Evolutionary conservation across 768 basidiomycete species (phyloP).

Genomic region (Kwoniella sp.): DNA sequence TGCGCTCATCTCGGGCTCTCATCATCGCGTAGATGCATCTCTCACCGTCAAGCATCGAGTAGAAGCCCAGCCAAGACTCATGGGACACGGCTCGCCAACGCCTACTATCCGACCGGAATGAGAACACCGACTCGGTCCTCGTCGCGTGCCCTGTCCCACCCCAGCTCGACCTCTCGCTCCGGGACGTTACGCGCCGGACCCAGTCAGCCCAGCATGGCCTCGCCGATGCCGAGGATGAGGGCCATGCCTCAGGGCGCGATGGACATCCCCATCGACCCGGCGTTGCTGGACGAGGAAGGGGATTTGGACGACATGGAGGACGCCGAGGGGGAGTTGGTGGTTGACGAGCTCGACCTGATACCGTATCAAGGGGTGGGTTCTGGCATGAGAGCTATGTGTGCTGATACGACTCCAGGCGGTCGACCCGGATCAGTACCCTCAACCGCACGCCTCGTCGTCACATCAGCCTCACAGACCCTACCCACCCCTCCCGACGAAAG

Average conservation of each 20-base stretch:
- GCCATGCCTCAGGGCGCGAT: neutral
- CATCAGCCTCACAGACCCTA: neutral
- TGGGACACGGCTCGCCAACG: too few relatives aligned
- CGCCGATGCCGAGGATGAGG: neutral
- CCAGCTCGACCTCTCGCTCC: neutral
- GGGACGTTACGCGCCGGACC: too few relatives aligned
- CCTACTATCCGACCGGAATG: too few relatives aligned
- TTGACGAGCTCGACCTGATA: constrained; percentile 19
- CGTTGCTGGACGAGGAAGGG: constrained; percentile 12
- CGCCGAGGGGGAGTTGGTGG: constrained; percentile 29
- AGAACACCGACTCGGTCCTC: constrained; percentile 18
- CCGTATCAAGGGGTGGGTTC: too few relatives aligned
- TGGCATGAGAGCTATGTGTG: too few relatives aligned
- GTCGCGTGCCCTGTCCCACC: neutral
- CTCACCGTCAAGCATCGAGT: too few relatives aligned
- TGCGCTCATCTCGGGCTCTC: too few relatives aligned
- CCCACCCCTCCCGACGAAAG: neutral
- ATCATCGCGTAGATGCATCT: too few relatives aligned
- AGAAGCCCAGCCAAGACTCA: neutral
- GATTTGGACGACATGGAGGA: constrained; percentile 24
- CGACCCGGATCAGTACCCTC: neutral
- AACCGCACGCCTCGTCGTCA: constrained; percentile 1
- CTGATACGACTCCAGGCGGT: too few relatives aligned
- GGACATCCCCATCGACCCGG: constrained; percentile 29
- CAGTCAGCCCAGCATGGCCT: neutral